Conservation (phyloP, 371 early-diverging fungal genomes). For the Syncephalastrum racemosum region DNA sequence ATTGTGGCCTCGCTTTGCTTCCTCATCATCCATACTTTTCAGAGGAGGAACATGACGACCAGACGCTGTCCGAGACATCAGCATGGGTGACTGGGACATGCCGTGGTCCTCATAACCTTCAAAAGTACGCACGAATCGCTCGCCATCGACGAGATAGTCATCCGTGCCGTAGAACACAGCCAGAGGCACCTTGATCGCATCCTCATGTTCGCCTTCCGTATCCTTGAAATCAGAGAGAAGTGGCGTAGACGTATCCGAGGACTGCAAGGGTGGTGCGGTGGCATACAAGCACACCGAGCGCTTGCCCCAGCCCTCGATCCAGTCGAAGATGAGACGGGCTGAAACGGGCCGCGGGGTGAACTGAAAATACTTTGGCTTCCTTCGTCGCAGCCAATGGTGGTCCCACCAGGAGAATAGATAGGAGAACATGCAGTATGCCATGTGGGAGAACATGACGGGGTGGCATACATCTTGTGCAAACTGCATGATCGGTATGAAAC, state of each 20-base stretch:
- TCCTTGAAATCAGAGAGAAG: conserved; percentile 55
- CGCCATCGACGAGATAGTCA: conserved; percentile 56
- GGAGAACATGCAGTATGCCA: conserved; percentile 59
- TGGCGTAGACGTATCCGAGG: conserved; percentile 7
- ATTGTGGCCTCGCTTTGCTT: neutral
- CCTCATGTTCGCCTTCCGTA: conserved; percentile 27
- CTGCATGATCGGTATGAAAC: conserved; percentile 52
- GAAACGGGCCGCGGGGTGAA: conserved; percentile 60
- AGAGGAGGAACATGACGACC: neutral
- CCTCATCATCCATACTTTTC: neutral
- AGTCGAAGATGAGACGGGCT: conserved; percentile 49
- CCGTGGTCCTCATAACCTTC: conserved; percentile 28
- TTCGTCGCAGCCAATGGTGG: conserved; percentile 49
- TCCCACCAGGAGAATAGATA: conserved; percentile 63
- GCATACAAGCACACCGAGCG: conserved; percentile 39
- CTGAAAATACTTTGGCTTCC: conserved; percentile 57
- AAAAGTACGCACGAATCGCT: conserved; percentile 39
- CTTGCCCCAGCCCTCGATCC: conserved; percentile 51
- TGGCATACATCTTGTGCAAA: conserved; percentile 31
- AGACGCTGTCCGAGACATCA: neutral
- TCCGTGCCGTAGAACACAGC: conserved; percentile 53
- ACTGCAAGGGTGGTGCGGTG: conserved; percentile 4
- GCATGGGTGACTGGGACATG: conserved; percentile 6
- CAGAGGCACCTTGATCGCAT: conserved; percentile 29
- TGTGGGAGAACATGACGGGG: conserved; percentile 23